Conservation (phyloP, 2,329 filamentous ascomycete genomes). For the Metarhizium rileyi region DNA sequence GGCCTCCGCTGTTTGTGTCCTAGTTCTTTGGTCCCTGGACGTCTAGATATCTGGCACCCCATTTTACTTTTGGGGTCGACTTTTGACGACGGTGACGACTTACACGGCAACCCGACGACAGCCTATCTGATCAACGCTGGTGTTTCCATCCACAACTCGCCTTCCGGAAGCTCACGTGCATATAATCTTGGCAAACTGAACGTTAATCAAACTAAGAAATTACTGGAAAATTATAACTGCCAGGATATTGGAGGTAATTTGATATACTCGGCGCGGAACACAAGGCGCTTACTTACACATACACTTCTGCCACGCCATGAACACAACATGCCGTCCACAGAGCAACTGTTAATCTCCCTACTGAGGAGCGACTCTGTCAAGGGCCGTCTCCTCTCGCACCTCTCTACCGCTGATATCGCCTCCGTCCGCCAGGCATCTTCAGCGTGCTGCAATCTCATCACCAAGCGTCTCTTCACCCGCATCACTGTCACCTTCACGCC, state of each 20-base stretch:
- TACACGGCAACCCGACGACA: background rate
- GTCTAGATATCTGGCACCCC: background rate
- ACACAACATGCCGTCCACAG: constrained; percentile 40
- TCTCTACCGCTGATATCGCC: constrained; percentile 44
- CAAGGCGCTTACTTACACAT: no score
- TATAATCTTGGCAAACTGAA: no score
- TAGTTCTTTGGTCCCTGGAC: background rate
- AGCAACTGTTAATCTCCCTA: constrained; percentile 43
- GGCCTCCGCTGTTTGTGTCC: background rate
- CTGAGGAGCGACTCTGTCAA: constrained; percentile 43
- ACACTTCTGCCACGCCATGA: constrained; percentile 30
- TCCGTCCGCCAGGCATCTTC: constrained; percentile 57
- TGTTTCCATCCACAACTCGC: background rate
- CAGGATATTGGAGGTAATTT: no score
- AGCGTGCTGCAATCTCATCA: constrained; percentile 60
- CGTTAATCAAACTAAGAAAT: no score
- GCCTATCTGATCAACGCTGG: no score
- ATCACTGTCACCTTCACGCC: constrained; percentile 62
- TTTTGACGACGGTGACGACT: background rate
- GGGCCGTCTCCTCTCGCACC: constrained; percentile 37
- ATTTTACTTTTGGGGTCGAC: background rate
- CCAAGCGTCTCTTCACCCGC: constrained; percentile 59
- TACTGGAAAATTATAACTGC: no score
- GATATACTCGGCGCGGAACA: no score
- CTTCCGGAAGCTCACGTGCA: background rate